Evolutionary conservation across 805 yeast genomes (phyloP).

Genomic region (Suhomyces sp.): DNA sequence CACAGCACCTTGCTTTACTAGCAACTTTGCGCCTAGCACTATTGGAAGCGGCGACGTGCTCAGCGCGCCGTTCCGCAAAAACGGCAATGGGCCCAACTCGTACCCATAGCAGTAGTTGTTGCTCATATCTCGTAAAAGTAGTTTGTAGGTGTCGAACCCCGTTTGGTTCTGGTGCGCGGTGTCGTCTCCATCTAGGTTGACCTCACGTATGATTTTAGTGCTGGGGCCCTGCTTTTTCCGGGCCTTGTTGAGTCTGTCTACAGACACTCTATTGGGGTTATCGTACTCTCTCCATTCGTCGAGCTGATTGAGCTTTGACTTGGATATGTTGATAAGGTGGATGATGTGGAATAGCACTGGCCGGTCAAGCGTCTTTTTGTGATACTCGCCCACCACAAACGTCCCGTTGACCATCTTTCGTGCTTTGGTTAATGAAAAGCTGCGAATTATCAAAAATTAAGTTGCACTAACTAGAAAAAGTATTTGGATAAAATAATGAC

Average conservation of each 20-base stretch:
- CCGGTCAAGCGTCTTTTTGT: conserved; percentile 2
- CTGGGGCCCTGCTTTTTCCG: conserved; percentile 21
- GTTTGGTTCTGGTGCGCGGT: conserved; percentile 1
- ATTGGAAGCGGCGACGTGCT: conserved; percentile 33
- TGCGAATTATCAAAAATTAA: background rate
- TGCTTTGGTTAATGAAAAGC: background rate
- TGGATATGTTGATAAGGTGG: conserved; percentile 51
- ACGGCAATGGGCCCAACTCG: conserved; percentile 51
- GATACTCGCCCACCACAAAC: background rate
- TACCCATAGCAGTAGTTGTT: conserved; percentile 56
- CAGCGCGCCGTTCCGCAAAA: conserved; percentile 39
- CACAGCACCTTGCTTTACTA: conserved; percentile 47
- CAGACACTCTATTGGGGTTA: conserved; percentile 59
- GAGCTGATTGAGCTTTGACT: conserved; percentile 48
- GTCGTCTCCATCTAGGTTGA: conserved; percentile 44
- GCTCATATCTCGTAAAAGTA: conserved; percentile 53
- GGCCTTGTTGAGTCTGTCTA: conserved; percentile 47
- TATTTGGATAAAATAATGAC: background rate
- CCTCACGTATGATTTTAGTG: conserved; percentile 44
- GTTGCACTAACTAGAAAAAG: background rate
- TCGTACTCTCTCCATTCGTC: conserved; percentile 52
- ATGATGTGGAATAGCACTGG: conserved; percentile 52
- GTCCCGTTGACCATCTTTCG: conserved; percentile 7
- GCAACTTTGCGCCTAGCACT: conserved; percentile 53
- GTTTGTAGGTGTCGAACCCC: conserved; percentile 38